Conservation (phyloP, 2,329 filamentous ascomycete genomes). For the Blastomyces gilchristii region DNA sequence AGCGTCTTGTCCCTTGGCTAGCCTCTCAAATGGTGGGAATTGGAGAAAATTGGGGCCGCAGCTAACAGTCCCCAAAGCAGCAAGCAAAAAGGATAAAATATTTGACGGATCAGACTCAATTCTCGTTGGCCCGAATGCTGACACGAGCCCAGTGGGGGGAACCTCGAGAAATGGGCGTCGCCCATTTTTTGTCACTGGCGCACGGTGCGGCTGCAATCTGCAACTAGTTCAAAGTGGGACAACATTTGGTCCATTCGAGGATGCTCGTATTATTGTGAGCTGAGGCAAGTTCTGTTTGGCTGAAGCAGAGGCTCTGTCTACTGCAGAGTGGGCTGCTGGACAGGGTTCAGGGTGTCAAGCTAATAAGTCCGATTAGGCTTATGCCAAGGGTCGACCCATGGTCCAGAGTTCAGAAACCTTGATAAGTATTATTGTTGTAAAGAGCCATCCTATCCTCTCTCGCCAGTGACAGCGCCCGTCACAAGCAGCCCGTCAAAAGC, state of each 20-base stretch:
- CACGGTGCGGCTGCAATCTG: conserved; percentile 17
- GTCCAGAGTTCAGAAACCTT: conserved; percentile 6
- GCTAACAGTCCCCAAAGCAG: conserved; percentile 1
- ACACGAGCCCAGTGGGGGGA: conserved; percentile 7
- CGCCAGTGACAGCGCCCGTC: neutral
- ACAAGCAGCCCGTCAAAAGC: conserved; percentile 6
- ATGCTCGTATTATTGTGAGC: conserved; percentile 1
- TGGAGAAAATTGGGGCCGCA: neutral
- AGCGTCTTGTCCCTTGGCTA: conserved; percentile 8
- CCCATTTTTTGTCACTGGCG: conserved; percentile 16
- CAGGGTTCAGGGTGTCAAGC: conserved; percentile 7
- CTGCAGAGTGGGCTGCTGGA: neutral
- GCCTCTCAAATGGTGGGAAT: conserved; percentile 5
- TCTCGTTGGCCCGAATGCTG: conserved; percentile 7
- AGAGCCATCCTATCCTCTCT: neutral
- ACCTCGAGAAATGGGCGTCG: neutral
- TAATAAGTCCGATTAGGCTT: conserved; percentile 3
- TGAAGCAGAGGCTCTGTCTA: neutral
- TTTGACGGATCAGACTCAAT: neutral
- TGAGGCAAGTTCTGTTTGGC: conserved; percentile 4
- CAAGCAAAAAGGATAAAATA: neutral
- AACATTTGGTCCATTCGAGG: conserved; percentile 5
- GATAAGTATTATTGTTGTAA: neutral
- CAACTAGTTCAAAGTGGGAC: conserved; percentile 15
- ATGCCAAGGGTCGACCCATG: conserved; percentile 5